Percentiles rank a stretch among this genome's conserved stretches.
Conservation (phyloP, 768 basidiomycete genomes). For the Termitomyces sp. region DNA sequence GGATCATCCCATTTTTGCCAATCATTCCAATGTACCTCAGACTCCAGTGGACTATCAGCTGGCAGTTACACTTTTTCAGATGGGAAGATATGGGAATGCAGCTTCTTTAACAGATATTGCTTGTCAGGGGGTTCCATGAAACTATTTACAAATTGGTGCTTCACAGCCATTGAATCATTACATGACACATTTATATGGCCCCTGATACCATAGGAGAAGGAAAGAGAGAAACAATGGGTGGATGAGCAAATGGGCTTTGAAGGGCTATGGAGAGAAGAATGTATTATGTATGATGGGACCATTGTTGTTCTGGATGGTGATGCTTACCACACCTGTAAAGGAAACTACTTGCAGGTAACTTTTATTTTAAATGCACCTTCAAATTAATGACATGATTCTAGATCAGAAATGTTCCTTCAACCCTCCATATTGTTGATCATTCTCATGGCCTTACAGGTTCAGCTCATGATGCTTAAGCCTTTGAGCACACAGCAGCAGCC, state of each 20-base stretch:
- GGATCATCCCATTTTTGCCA: constrained; percentile 23
- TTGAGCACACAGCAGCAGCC: constrained; percentile 24
- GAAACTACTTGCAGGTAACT: constrained; percentile 32
- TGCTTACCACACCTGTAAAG: constrained; percentile 31
- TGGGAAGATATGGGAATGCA: constrained; percentile 27
- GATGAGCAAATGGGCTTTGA: constrained; percentile 26
- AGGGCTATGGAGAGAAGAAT: constrained; percentile 31
- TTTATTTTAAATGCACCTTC: too few species aligned
- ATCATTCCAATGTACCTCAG: constrained; percentile 24
- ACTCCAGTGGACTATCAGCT: constrained; percentile 26
- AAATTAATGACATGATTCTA: constrained; percentile 5
- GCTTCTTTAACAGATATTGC: constrained; percentile 27
- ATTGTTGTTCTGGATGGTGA: constrained; percentile 23
- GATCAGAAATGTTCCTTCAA: constrained; percentile 32
- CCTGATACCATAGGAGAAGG: constrained; percentile 27
- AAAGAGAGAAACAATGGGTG: constrained; percentile 33
- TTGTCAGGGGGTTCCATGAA: constrained; percentile 25
- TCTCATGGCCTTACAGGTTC: constrained; percentile 29
- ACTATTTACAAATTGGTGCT: constrained; percentile 23
- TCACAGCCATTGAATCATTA: constrained; percentile 26
- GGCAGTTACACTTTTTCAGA: constrained; percentile 24
- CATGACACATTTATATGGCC: constrained; percentile 27
- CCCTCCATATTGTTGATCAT: constrained; percentile 27
- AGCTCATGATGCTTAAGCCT: constrained; percentile 31
- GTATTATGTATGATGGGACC: constrained; percentile 17